Evolutionary conservation across 345 rosid genomes (phyloP).

Genomic region (Mangifera indica): DNA sequence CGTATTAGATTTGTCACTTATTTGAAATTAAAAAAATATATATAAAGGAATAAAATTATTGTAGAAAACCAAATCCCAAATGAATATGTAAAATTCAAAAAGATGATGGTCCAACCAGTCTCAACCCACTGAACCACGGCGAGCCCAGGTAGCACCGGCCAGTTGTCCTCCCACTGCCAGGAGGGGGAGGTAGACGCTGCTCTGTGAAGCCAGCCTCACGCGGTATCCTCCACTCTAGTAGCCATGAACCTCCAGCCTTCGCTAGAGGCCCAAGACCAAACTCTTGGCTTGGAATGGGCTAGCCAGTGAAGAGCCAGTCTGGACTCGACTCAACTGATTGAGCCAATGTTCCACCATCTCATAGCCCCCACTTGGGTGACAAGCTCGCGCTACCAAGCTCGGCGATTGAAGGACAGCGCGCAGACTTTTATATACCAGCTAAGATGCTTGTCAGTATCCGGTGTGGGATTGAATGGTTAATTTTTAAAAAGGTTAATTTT

Average conservation of each 20-base stretch:
- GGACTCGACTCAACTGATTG: not conserved
- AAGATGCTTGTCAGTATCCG: not conserved
- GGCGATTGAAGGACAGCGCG: too few relatives aligned
- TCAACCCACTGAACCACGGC: too few relatives aligned
- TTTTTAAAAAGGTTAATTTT: too few relatives aligned
- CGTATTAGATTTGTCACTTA: too few relatives aligned
- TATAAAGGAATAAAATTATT: too few relatives aligned
- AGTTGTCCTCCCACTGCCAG: conserved; percentile 36
- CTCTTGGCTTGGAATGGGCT: conserved; percentile 42
- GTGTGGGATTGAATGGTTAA: not conserved
- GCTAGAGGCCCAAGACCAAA: not conserved
- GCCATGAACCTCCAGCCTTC: conserved; percentile 13
- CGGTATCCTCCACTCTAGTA: conserved; percentile 33
- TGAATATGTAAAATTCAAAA: too few relatives aligned
- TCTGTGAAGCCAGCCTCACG: conserved; percentile 52
- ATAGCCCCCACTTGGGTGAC: conserved; percentile 20
- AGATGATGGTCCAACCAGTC: too few relatives aligned
- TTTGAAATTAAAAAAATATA: too few relatives aligned
- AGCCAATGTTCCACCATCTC: conserved; percentile 2
- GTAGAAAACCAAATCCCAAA: too few relatives aligned
- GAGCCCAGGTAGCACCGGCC: conserved; percentile 8
- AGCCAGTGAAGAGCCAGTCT: not conserved
- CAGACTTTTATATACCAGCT: too few relatives aligned
- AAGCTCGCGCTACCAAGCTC: conserved; percentile 25
- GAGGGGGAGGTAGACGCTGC: conserved; percentile 39